Percentiles rank a stretch among this genome's conserved stretches.
Conservation (phyloP, 1,284 basidiomycete genomes). For the Clitocybe nebularis region DNA sequence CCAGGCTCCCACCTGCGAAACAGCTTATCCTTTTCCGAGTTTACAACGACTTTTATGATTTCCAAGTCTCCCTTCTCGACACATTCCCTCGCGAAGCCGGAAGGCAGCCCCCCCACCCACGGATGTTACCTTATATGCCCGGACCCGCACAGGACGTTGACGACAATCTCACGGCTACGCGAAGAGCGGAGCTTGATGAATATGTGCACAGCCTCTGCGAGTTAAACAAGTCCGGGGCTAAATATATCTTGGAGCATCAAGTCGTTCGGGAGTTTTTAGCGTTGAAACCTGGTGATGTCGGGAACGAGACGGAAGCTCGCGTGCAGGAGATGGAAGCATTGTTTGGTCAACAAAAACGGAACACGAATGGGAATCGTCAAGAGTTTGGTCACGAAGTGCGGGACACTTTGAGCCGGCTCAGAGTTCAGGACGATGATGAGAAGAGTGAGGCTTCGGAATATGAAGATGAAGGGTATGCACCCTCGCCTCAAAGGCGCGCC, state of each 20-base stretch:
- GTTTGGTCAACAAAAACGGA: conserved; percentile 29
- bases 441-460: conserved; percentile 58
- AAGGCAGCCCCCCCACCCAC: conserved; percentile 53
- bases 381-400: conserved; percentile 38
- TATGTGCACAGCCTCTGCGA: conserved; percentile 82
- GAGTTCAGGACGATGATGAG: conserved; percentile 35
- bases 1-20: conserved; percentile 60
- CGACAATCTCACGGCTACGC: conserved; percentile 78
- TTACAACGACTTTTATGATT: conserved; percentile 99
- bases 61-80: conserved; percentile 87
- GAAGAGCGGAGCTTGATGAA: conserved; percentile 83
- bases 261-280: conserved; percentile 86
- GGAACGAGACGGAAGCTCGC: conserved; percentile 59
- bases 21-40: conserved; percentile 90
- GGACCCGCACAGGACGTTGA: conserved; percentile 86
- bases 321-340: conserved; percentile 53
- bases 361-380: conserved; percentile 24
- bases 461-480: conserved; percentile 51
- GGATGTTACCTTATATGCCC: conserved; percentile 94
- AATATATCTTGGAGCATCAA: conserved; percentile 79
- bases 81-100: conserved; percentile 90
- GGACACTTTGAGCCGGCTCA: conserved; percentile 46
- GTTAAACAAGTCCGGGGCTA: conserved; percentile 60
- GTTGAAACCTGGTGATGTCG: conserved; percentile 85
- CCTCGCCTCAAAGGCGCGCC: conserved; percentile 33